These are phyloP conservation scores for Mucor mucedo DNA, from an alignment of 371 early-diverging fungal species.

Conservation along the genomic window DNA sequence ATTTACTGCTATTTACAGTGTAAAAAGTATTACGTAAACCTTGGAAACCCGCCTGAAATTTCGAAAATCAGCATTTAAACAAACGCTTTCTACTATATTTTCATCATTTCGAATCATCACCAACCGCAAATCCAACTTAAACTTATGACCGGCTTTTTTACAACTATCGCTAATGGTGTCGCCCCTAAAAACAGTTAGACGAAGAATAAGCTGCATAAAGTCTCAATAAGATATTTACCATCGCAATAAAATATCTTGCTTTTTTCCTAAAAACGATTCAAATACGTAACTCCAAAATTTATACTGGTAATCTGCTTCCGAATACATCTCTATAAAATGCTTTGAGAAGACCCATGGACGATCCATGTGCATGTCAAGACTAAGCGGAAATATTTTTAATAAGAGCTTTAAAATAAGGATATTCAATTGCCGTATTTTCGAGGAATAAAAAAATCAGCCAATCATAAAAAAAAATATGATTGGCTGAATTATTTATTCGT, in stretches of 20 bases:
- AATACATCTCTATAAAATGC: conserved; percentile 21
- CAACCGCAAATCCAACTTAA: conserved; percentile 23
- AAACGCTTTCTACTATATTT: conserved; percentile 16
- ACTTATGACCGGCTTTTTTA: conserved; percentile 21
- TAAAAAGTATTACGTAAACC: no score
- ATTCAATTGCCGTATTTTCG: no score
- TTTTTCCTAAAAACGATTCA: conserved; percentile 26
- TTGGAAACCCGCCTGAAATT: no score
- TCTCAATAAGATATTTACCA: conserved; percentile 27
- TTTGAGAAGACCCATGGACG: conserved; percentile 23
- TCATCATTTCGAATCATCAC: conserved; percentile 23
- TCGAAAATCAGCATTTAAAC: no score
- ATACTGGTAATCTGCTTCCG: conserved; percentile 27
- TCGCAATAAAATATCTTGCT: conserved; percentile 22
- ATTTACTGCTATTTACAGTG: no score
- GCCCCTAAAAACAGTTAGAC: conserved; percentile 25
- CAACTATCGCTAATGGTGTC: conserved; percentile 22
- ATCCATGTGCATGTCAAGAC: conserved; percentile 22
- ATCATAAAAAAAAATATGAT: no score
- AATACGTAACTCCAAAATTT: conserved; percentile 19
- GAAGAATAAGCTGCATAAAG: conserved; percentile 24
- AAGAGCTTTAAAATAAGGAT: conserved; percentile 15
- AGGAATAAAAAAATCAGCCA: no score
- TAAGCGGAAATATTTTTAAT: conserved; percentile 18
- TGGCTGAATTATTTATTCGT: no score